Evolutionary conservation across 768 basidiomycete species (phyloP).

Genomic region (Udeniomyces megalosporus): DNA sequence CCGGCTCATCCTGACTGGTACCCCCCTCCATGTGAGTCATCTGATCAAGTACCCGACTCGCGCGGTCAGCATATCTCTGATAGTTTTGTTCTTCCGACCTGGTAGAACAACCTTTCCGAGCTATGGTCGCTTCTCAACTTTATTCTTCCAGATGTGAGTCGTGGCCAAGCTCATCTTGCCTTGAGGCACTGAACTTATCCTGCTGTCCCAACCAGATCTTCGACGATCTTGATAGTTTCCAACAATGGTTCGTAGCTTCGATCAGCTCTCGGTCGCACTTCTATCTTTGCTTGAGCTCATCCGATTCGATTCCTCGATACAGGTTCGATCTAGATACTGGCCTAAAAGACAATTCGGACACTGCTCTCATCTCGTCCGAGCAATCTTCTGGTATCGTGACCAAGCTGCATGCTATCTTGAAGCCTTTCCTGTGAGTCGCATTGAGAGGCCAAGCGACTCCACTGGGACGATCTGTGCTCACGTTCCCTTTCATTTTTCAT

Average conservation of each 20-base stretch:
- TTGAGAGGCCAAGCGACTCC: too few species aligned
- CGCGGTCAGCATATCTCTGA: not conserved
- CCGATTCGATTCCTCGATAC: not conserved
- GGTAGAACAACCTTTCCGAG: conserved; percentile 74
- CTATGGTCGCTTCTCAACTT: conserved; percentile 93
- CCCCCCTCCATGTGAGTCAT: conserved; percentile 75
- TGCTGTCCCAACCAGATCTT: conserved; percentile 39
- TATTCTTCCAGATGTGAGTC: conserved; percentile 54
- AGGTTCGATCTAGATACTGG: conserved; percentile 25
- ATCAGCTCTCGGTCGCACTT: not conserved
- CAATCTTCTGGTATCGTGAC: conserved; percentile 49
- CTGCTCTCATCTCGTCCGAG: conserved; percentile 19
- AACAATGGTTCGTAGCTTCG: conserved; percentile 49
- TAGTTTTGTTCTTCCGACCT: not conserved
- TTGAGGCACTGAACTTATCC: not conserved
- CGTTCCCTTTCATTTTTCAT: too few species aligned
- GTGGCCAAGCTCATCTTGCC: not conserved
- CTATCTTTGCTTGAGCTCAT: not conserved
- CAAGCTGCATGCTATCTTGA: conserved; percentile 73
- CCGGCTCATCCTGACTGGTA: conserved; percentile 86
- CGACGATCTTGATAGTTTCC: conserved; percentile 71
- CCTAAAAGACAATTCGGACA: conserved; percentile 16
- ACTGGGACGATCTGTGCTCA: too few species aligned
- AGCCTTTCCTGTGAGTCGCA: conserved; percentile 62
- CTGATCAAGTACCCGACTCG: too few species aligned